A percentile compares a stretch with the other conserved stretches of the same genome.
phyloP scores from a whole-genome alignment of 129 eudicot genomes.

The Chrysanthemum seticuspe region DNA sequence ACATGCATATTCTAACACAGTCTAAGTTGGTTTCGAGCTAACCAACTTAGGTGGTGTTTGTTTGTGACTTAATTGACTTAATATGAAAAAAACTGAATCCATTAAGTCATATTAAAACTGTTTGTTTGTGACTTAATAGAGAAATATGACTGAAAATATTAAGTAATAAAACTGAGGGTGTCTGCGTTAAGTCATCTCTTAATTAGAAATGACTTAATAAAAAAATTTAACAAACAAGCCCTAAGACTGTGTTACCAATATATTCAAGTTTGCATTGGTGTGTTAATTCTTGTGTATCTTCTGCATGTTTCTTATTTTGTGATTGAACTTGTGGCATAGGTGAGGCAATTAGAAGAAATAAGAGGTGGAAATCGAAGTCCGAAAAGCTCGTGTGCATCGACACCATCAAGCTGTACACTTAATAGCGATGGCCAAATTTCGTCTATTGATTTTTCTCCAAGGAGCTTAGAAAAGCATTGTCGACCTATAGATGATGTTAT shows the following conservation, averaged over 20 bases:
- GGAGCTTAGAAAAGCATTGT: constrained; percentile 67
- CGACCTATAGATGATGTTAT: constrained; percentile 68
- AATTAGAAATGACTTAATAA: no score
- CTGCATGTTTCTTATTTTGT: neutral
- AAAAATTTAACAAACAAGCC: no score
- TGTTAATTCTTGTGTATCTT: neutral
- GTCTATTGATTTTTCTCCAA: constrained; percentile 53
- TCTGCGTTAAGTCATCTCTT: no score
- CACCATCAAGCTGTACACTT: constrained; percentile 46
- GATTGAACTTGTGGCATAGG: constrained; percentile 23
- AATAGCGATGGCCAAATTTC: constrained; percentile 52
- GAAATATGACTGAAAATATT: no score
- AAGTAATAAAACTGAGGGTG: no score
- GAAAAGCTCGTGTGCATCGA: constrained; percentile 67
- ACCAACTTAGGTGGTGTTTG: no score
- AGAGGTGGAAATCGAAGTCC: constrained; percentile 48
- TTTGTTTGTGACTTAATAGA: no score
- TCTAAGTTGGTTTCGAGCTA: no score
- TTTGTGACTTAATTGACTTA: no score
- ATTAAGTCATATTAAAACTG: no score
- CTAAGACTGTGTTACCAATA: neutral
- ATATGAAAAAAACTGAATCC: no score
- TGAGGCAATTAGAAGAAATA: constrained; percentile 63
- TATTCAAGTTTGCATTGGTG: neutral
- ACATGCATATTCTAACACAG: neutral